phyloP scores from a whole-genome alignment of 164 flowering plant genomes.

The Chloranthus sessilifolius region DNA sequence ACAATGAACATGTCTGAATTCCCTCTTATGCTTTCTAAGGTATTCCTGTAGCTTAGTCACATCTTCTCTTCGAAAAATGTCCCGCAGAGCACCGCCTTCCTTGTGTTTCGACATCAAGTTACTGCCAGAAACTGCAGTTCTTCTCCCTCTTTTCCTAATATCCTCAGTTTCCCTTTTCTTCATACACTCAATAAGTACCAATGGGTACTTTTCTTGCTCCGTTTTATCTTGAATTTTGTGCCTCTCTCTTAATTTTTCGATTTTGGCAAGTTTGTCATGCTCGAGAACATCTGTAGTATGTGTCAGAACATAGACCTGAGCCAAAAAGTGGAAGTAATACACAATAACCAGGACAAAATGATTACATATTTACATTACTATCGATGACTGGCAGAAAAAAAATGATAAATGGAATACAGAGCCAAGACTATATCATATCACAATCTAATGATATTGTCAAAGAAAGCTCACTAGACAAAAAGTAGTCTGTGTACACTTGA shows the following conservation, averaged over 20 bases:
- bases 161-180: neutral
- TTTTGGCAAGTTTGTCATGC: conserved; percentile 7
- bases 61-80: conserved; percentile 62
- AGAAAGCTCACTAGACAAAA: neutral
- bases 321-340: neutral
- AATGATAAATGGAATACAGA: neutral
- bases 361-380: too few species aligned
- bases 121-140: conserved; percentile 3
- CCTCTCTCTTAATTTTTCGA: conserved; percentile 29
- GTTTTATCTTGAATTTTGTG: conserved; percentile 35
- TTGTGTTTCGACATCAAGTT: conserved; percentile 12
- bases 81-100: conserved; percentile 62
- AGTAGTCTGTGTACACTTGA: neutral
- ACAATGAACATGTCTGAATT: conserved; percentile 16
- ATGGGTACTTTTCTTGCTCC: conserved; percentile 21
- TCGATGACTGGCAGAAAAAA: too few species aligned
- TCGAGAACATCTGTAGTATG: conserved; percentile 43
- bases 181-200: neutral
- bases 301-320: conserved; percentile 64
- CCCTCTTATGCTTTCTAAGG: conserved; percentile 9
- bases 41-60: conserved; percentile 35
- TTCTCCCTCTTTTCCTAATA: neutral
- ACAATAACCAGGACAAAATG: neutral
- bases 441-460: neutral
- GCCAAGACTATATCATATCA: neutral